Base-by-base conservation (phyloP, 1,139 yeast species). In the Citeromyces siamensis region DNA sequence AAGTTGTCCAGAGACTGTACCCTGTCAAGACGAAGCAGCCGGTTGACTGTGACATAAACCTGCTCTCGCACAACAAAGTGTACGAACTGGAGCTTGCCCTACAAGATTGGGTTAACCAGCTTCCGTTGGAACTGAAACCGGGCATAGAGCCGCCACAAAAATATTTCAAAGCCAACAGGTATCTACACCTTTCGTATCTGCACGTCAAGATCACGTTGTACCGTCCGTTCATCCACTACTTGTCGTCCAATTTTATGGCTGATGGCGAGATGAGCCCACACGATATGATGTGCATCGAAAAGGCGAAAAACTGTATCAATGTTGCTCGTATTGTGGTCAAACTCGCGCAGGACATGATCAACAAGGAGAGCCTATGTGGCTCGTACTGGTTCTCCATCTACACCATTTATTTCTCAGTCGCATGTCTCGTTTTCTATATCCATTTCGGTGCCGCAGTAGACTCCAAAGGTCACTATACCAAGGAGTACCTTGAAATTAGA, bases 371-470 rank as follows among this genome's bases (percentile, higher is more conserved):
- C 50, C 62, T 86, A 39, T 75, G 82, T 42, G 95, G 95, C 1
- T 83, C 95, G 2, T 86, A 86, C 54, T 85, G 95, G 95, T 86
- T 85, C 52, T 79, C 93, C 12, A 80, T 82, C 56, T 86, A 86
- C 54, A 84, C 95, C 0, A 80, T 86, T n/a, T 86, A 86, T 54
- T 86, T 84, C 53, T 78, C 94, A 3, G 86, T 86, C 39, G 94
- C 95, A 0, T 83, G 94, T 47, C 64, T 86, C 48, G 75, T 84
- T 7, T 86, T 81, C 50, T 86, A 84, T 52, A 82, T 77, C 41
- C 95, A 84, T 55, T 93, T 82, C 49, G 75, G 75, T 14, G 70
- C 75, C 18, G 47, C 53, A 8, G 32, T 44, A 5, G 46, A 46
- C 28, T 53, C 58, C 19, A 66, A 77, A 46, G 81, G 80, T 40